Percentiles rank a stretch among this genome's conserved stretches.
phyloP scores from a whole-genome alignment of 257 asterid species.

The Apocynum venetum region DNA sequence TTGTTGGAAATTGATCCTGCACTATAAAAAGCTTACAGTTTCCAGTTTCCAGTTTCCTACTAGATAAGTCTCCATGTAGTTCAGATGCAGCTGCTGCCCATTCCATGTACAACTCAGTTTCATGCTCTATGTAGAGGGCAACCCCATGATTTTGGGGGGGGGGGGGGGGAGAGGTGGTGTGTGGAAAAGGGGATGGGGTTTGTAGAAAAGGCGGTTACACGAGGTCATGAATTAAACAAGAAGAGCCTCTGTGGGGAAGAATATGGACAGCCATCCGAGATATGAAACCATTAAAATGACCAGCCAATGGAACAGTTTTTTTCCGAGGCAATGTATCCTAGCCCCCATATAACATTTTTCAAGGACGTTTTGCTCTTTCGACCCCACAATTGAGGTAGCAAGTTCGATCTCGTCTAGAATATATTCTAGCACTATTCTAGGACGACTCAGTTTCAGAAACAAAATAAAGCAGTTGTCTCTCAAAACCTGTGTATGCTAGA shows the following conservation, averaged over 20 bases:
- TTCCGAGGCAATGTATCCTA: too few species aligned
- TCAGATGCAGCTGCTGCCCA: too few species aligned
- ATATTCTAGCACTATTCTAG: background rate
- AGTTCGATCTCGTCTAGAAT: background rate
- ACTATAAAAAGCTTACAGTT: too few species aligned
- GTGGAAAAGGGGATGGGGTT: too few species aligned
- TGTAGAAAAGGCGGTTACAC: background rate
- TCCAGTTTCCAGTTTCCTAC: too few species aligned
- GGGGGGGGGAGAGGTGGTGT: too few species aligned
- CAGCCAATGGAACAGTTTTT: background rate
- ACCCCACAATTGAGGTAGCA: background rate
- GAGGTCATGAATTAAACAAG: background rate
- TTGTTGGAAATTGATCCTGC: background rate
- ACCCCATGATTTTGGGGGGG: too few species aligned
- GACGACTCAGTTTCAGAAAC: background rate
- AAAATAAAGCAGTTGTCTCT: background rate
- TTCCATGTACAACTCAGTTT: too few species aligned
- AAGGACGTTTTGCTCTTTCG: background rate
- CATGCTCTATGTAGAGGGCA: too few species aligned
- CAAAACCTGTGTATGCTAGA: background rate
- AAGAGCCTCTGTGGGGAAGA: background rate
- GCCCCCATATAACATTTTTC: too few species aligned
- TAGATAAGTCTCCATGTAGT: too few species aligned
- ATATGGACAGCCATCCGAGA: background rate
- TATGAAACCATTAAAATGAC: background rate